Conservation (phyloP, 352 stramenopile species). For the Phytophthora ramorum region DNA sequence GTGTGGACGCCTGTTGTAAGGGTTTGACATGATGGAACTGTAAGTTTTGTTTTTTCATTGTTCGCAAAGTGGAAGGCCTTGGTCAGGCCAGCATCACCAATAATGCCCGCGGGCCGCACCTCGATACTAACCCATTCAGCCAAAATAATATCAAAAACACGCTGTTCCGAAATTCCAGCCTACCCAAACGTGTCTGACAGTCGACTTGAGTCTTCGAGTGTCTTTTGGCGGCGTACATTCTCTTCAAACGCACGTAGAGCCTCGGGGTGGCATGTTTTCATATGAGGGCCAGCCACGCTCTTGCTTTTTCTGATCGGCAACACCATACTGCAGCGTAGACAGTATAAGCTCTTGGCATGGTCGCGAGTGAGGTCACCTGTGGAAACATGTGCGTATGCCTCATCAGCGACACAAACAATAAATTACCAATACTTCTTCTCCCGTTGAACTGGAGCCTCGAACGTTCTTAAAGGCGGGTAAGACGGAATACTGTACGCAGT, state of each 20-base stretch:
- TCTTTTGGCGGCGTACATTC: neutral
- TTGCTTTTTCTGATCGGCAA: neutral
- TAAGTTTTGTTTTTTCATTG: neutral
- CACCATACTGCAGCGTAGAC: neutral
- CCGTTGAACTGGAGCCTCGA: neutral
- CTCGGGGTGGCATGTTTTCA: neutral
- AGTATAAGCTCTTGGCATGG: neutral
- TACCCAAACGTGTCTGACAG: neutral
- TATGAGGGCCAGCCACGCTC: neutral
- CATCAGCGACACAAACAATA: neutral
- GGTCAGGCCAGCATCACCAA: neutral
- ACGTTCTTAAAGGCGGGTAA: no score
- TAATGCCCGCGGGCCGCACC: neutral
- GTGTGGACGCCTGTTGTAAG: neutral
- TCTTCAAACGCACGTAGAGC: neutral
- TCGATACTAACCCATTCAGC: neutral
- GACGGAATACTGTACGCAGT: no score
- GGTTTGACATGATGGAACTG: neutral
- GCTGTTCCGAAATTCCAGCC: neutral
- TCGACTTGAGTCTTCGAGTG: neutral
- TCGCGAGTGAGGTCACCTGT: neutral
- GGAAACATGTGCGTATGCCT: neutral
- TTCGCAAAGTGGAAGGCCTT: neutral
- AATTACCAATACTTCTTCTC: neutral
- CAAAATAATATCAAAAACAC: neutral